Percentiles rank a stretch among this genome's conserved stretches.
phyloP scores from a whole-genome alignment of 805 yeast species.

The Wickerhamiella parazyma region DNA sequence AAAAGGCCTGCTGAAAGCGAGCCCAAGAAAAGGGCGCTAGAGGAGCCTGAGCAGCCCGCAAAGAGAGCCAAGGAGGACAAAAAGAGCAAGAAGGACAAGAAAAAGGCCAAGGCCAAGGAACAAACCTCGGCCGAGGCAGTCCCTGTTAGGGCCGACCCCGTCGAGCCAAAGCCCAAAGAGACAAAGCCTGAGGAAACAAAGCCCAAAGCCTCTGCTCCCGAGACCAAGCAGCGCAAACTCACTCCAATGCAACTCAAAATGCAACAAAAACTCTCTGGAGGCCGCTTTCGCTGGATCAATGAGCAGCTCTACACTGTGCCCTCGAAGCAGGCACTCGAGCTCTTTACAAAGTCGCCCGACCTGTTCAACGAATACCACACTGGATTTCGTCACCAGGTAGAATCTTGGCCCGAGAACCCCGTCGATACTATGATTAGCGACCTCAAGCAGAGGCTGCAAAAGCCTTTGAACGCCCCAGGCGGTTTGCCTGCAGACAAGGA shows the following conservation, averaged over 20 bases:
- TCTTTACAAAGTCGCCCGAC: conserved; percentile 70
- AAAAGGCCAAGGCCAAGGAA: conserved; percentile 17
- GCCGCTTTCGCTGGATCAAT: conserved; percentile 95
- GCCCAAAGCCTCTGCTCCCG: background rate
- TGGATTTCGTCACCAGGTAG: conserved; percentile 91
- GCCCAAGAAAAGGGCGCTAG: background rate
- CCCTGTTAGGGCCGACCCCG: too few relatives aligned
- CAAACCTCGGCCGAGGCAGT: too few relatives aligned
- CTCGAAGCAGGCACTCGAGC: conserved; percentile 59
- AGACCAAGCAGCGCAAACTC: conserved; percentile 23
- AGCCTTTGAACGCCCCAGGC: conserved; percentile 86
- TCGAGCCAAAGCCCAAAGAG: background rate
- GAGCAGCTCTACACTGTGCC: conserved; percentile 86
- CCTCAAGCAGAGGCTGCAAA: conserved; percentile 36
- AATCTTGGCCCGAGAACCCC: conserved; percentile 97
- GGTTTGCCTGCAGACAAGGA: conserved; percentile 58
- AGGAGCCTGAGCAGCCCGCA: background rate
- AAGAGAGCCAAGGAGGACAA: background rate
- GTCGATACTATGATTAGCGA: conserved; percentile 78
- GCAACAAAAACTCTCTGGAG: conserved; percentile 89
- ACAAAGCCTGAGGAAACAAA: background rate
- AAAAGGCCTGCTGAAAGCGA: too few relatives aligned
- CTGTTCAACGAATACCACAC: conserved; percentile 88
- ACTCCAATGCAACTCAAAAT: conserved; percentile 89
- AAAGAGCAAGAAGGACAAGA: conserved; percentile 13